These are phyloP conservation scores for Casuarina glauca DNA, from an alignment of 306 rosid species.

Conservation along the genomic window DNA sequence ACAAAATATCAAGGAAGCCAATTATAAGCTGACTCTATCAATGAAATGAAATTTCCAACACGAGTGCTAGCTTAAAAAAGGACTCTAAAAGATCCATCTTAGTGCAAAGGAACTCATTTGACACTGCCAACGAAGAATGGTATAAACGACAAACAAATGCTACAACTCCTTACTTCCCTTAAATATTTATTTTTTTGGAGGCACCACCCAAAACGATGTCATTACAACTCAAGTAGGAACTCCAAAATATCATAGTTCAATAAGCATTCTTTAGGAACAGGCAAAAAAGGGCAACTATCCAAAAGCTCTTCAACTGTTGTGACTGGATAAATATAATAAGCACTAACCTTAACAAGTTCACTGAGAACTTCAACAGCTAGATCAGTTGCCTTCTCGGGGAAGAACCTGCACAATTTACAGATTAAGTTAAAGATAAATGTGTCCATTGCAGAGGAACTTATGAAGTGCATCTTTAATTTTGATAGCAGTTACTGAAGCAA, in stretches of 20 bases:
- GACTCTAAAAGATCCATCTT: not conserved
- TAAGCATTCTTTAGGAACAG: not conserved
- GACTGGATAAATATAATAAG: conserved; percentile 10
- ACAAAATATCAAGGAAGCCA: conserved; percentile 12
- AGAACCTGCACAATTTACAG: conserved; percentile 61
- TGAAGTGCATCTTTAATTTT: conserved; percentile 5
- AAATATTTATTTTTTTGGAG: not conserved
- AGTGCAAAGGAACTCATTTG: conserved; percentile 16
- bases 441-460: conserved; percentile 4
- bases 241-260: conserved; percentile 12
- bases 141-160: no score
- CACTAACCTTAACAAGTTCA: conserved; percentile 77
- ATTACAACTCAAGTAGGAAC: conserved; percentile 7
- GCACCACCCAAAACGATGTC: not conserved
- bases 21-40: conserved; percentile 18
- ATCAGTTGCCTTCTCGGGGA: conserved; percentile 77
- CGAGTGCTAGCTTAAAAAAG: not conserved
- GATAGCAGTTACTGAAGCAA: not conserved
- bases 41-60: conserved; percentile 13
- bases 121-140: not conserved
- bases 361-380: conserved; percentile 67
- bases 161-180: no score
- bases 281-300: conserved; percentile 4
- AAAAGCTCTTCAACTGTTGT: not conserved
- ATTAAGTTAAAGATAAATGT: conserved; percentile 9